phyloP scores from a whole-genome alignment of 371 early-diverging fungal species.

The Syncephalastrum monosporum region DNA sequence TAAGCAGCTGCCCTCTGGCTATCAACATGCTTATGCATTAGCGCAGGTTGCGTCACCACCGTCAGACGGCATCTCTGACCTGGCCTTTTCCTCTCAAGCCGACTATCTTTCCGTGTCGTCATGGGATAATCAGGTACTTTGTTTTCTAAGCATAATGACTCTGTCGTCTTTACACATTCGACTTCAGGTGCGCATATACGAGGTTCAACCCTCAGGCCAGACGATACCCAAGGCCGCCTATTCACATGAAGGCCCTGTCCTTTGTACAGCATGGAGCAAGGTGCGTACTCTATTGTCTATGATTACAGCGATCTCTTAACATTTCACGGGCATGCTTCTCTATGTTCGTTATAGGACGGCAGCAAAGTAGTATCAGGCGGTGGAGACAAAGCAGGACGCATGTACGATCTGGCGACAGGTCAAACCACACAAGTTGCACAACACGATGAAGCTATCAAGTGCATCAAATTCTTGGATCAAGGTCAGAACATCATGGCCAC shows the following conservation, averaged over 20 bases:
- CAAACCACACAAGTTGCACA: constrained; percentile 75
- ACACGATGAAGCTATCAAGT: constrained; percentile 80
- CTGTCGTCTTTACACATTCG: neutral
- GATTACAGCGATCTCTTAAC: no score
- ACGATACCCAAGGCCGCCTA: constrained; percentile 79
- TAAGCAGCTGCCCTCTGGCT: constrained; percentile 3
- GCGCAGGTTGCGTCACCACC: constrained; percentile 68
- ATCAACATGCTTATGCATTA: neutral
- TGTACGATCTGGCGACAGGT: constrained; percentile 78
- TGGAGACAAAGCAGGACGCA: constrained; percentile 75
- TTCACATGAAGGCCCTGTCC: constrained; percentile 82
- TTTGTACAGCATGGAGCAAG: constrained; percentile 85
- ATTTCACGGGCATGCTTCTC: neutral
- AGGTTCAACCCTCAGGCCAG: constrained; percentile 71
- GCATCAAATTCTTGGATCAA: constrained; percentile 71
- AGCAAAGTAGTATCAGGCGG: constrained; percentile 38
- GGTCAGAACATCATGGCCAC: constrained; percentile 68
- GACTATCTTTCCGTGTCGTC: constrained; percentile 86
- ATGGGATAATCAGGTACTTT: constrained; percentile 89
- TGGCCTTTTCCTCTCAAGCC: constrained; percentile 80
- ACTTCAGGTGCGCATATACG: constrained; percentile 86
- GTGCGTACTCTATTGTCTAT: constrained; percentile 31
- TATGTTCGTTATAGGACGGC: constrained; percentile 23
- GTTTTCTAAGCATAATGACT: neutral
- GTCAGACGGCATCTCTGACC: constrained; percentile 78